Evolutionary conservation across 352 stramenopile genomes (phyloP).

Genomic region (Phytophthora fragariaefolia): DNA sequence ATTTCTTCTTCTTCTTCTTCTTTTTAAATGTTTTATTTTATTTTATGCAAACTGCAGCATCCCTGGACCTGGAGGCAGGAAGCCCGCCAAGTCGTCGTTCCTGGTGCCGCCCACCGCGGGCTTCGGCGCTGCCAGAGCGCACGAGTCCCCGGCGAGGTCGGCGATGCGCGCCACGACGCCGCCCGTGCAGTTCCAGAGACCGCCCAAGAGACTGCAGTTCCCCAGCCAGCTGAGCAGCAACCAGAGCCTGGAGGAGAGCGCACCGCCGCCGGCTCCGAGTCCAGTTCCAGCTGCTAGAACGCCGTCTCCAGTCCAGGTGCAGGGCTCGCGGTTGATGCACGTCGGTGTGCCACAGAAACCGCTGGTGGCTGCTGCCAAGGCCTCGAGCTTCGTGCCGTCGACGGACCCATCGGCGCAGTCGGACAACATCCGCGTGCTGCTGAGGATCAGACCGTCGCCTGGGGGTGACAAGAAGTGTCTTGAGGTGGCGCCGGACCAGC

Average conservation of each 20-base stretch:
- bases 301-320: background rate
- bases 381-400: conserved; percentile 16
- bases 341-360: background rate
- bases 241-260: conserved; percentile 20
- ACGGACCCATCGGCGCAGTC: conserved; percentile 21
- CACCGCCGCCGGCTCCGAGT: too few species aligned
- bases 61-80: conserved; percentile 22
- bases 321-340: conserved; percentile 2
- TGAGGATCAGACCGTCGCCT: conserved; percentile 56
- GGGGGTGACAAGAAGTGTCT: conserved; percentile 54
- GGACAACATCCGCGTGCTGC: conserved; percentile 77
- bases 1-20: background rate
- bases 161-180: conserved; percentile 8
- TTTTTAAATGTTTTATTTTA: background rate
- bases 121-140: conserved; percentile 9
- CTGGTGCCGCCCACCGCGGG: conserved; percentile 26
- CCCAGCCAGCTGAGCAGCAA: conserved; percentile 18
- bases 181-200: conserved; percentile 19
- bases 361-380: background rate
- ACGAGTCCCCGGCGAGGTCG: background rate
- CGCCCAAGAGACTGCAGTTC: conserved; percentile 33
- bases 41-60: conserved; percentile 38
- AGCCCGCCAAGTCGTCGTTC: conserved; percentile 32
- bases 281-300: background rate
- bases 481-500: conserved; percentile 62